Base-by-base conservation (phyloP, 495 filamentous ascomycete species). In the Polyplosphaeria fusca region DNA sequence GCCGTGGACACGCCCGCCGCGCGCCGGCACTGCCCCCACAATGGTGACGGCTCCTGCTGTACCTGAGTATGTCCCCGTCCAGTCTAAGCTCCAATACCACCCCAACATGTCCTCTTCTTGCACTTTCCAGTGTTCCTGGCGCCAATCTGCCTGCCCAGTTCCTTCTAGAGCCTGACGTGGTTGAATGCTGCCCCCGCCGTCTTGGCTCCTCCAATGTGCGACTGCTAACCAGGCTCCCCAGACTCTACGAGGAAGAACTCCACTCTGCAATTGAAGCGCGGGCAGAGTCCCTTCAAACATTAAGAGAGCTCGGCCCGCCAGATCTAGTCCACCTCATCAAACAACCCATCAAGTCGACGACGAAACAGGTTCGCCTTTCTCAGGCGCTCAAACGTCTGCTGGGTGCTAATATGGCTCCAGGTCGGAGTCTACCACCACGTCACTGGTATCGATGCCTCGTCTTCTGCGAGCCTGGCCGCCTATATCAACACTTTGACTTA, bases 401-500 rank as follows among this genome's bases (percentile, higher is more conserved):
- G 30, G 7, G 30, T n/a, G 7, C 30, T n/a, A 58, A 30, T 20
- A 7, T 1, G 7, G 47, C 23, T 18, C 4, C 64, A 97, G 89
- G 83, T 81, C 60, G 93, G 92, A 23, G 84, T 95, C 46, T 98
- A 98, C 71, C 93, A 98, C 72, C 92, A 97, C 86, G 93, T 96
- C 66, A 96, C 92, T 46, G 93, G 93, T 48, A 86, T 96, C 56
- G 93, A 98, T 71, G 93, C 94, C 30, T 98, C 93, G 38, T 96
- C 92, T 5, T 97, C 94, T 27, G 93, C 93, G 19, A 96, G 91
- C 70, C 76, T 98, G 49, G 93, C 93, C 39, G 93, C 93, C 64
- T 98, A 98, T 70, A 92, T 98, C 72, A 98, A 97, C 73, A 96
- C 93, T 27, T 79, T 98, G 22, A 95, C 89, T 7, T 94, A 96